A percentile compares a stretch with the other conserved stretches of the same genome.
These are phyloP conservation scores for Asterophora parasitica DNA, from an alignment of 768 basidiomycete species.

Conservation along the genomic window DNA sequence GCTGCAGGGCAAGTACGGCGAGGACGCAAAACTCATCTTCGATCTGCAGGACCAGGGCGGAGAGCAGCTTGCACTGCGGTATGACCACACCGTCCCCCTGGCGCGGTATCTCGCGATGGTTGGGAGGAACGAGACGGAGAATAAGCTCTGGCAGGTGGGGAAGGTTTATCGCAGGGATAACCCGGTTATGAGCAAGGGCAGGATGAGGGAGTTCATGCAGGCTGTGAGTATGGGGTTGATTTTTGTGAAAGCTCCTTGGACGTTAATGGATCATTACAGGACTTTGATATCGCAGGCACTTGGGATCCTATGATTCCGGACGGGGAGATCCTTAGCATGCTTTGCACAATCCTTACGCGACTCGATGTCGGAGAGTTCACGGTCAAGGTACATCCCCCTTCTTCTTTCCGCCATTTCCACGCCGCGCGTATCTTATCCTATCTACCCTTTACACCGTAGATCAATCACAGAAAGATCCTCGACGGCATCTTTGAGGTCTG, in stretches of 20 bases:
- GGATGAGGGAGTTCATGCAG: slow-evolving; percentile 98
- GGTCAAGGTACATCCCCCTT: slow-evolving; percentile 74
- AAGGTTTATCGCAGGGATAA: slow-evolving; percentile 97
- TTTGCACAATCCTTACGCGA: slow-evolving; percentile 74
- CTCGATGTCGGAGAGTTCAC: slow-evolving; percentile 94
- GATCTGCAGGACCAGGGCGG: slow-evolving; percentile 98
- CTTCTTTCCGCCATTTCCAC: neutral
- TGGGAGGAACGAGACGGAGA: slow-evolving; percentile 65
- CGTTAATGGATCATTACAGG: slow-evolving; percentile 39
- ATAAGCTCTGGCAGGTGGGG: slow-evolving; percentile 96
- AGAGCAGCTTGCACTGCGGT: slow-evolving; percentile 89
- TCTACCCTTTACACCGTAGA: slow-evolving; percentile 32
- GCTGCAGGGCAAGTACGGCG: slow-evolving; percentile 93
- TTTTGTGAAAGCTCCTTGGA: too few species aligned
- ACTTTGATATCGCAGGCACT: slow-evolving; percentile 88
- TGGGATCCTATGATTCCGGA: slow-evolving; percentile 99
- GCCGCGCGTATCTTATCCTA: neutral
- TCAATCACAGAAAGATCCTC: slow-evolving; percentile 95
- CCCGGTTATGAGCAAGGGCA: slow-evolving; percentile 95
- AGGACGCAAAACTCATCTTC: slow-evolving; percentile 96
- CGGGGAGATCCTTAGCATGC: slow-evolving; percentile 79
- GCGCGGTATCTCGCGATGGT: slow-evolving; percentile 95
- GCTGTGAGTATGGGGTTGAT: slow-evolving; percentile 50
- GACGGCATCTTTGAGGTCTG: slow-evolving; percentile 97
- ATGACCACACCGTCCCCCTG: slow-evolving; percentile 96